Conservation (phyloP, 2,329 filamentous ascomycete species). For the Talaromyces albobiverticillius region DNA sequence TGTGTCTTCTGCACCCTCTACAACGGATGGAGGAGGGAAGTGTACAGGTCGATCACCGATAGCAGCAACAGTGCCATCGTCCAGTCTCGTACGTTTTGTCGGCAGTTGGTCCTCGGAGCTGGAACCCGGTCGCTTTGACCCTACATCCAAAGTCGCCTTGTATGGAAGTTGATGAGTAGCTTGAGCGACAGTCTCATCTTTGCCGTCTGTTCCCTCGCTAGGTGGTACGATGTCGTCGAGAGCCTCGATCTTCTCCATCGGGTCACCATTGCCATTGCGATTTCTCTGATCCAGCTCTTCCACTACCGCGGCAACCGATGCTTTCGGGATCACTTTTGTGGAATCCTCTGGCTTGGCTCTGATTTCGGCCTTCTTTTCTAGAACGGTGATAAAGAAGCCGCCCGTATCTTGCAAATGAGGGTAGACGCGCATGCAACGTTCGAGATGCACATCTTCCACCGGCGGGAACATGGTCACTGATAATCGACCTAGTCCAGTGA, state of each 20-base stretch:
- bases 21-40: slow-evolving; percentile 25
- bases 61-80: slow-evolving; percentile 36
- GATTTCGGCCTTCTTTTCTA: slow-evolving; percentile 89
- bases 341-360: slow-evolving; percentile 67
- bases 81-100: slow-evolving; percentile 45
- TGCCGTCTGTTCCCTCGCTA: slow-evolving; percentile 29
- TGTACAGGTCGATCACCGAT: slow-evolving; percentile 37
- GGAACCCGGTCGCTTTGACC: slow-evolving; percentile 33
- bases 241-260: slow-evolving; percentile 36
- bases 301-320: slow-evolving; percentile 35
- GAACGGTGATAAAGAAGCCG: slow-evolving; percentile 93
- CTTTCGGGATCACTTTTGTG: slow-evolving; percentile 34
- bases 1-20: slow-evolving; percentile 22
- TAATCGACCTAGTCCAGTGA: slow-evolving; percentile 65
- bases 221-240: slow-evolving; percentile 39
- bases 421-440: slow-evolving; percentile 91
- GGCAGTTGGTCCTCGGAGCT: slow-evolving; percentile 35
- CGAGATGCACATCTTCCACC: slow-evolving; percentile 66
- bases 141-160: slow-evolving; percentile 27
- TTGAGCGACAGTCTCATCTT: slow-evolving; percentile 34
- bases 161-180: slow-evolving; percentile 32
- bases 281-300: slow-evolving; percentile 33
- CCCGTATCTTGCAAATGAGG: slow-evolving; percentile 95
- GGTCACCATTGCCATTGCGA: slow-evolving; percentile 27
- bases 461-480: slow-evolving; percentile 81